A percentile compares a stretch with the other conserved stretches of the same genome.
These are phyloP conservation scores for Aspergillus piperis DNA, from an alignment of 2,329 filamentous ascomycete species.

Conservation along the genomic window DNA sequence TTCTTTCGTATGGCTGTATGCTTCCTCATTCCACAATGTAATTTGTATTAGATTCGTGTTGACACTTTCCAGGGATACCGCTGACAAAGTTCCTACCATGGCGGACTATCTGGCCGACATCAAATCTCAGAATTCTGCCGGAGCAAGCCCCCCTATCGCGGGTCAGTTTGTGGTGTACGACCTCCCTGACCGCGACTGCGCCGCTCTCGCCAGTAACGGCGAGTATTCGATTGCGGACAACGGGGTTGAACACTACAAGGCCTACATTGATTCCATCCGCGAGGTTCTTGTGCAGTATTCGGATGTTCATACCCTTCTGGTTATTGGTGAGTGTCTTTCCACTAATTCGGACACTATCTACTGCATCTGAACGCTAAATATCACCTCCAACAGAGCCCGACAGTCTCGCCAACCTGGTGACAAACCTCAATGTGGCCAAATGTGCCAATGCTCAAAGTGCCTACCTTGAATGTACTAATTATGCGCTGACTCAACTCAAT, in stretches of 20 bases:
- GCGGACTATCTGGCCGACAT: slow-evolving; percentile 52
- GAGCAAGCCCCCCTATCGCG: slow-evolving; percentile 50
- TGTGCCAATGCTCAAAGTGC: slow-evolving; percentile 57
- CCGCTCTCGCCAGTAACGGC: slow-evolving; percentile 64
- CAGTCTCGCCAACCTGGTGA: slow-evolving; percentile 64
- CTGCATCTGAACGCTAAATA: background rate
- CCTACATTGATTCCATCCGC: slow-evolving; percentile 58
- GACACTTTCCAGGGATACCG: slow-evolving; percentile 42
- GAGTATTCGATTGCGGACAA: slow-evolving; percentile 59
- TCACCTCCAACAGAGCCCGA: slow-evolving; percentile 57
- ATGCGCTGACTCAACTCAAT: slow-evolving; percentile 59
- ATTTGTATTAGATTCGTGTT: background rate
- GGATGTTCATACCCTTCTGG: slow-evolving; percentile 53
- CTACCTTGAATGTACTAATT: slow-evolving; percentile 59
- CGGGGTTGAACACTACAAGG: slow-evolving; percentile 53
- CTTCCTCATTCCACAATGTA: slow-evolving; percentile 3
- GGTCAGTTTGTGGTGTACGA: slow-evolving; percentile 64
- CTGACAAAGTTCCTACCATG: slow-evolving; percentile 53
- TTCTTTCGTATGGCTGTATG: slow-evolving; percentile 56
- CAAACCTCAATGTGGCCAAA: slow-evolving; percentile 57
- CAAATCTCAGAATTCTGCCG: slow-evolving; percentile 49
- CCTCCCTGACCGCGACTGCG: slow-evolving; percentile 64
- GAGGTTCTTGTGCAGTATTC: slow-evolving; percentile 56
- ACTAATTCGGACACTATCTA: background rate
- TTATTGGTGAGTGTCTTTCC: slow-evolving; percentile 44